phyloP scores from a whole-genome alignment of 1,139 yeast species.

The Yamadazyma siamensis region DNA sequence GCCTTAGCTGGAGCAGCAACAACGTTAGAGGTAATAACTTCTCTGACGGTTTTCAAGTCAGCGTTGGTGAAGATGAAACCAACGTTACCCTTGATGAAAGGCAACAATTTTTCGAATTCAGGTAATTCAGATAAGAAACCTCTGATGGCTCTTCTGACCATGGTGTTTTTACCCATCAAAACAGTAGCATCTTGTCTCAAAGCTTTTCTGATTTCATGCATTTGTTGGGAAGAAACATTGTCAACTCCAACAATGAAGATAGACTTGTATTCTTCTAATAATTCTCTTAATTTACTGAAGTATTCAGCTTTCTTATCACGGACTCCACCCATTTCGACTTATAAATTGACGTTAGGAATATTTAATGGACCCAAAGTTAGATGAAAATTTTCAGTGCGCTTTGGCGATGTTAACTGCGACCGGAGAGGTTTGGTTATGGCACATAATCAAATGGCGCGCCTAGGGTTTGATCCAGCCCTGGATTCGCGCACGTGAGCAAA shows the following conservation, averaged over 20 bases:
- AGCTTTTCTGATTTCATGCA: slow-evolving; percentile 98
- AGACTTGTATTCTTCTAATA: slow-evolving; percentile 95
- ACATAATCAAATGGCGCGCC: no score
- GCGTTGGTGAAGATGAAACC: slow-evolving; percentile 99
- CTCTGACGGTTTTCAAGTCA: slow-evolving; percentile 91
- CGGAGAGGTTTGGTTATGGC: no score
- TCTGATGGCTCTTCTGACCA: slow-evolving; percentile 99
- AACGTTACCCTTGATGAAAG: slow-evolving; percentile 94
- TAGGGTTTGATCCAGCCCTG: slow-evolving; percentile 6
- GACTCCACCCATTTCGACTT: slow-evolving; percentile 99
- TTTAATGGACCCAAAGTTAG: slow-evolving; percentile 63
- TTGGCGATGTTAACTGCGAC: no score
- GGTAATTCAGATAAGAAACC: slow-evolving; percentile 92
- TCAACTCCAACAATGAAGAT: slow-evolving; percentile 98
- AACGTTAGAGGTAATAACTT: slow-evolving; percentile 80
- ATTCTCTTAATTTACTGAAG: slow-evolving; percentile 92
- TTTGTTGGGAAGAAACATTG: slow-evolving; percentile 99
- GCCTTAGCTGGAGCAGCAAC: slow-evolving; percentile 99
- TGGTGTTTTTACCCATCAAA: slow-evolving; percentile 99
- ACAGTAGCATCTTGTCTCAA: slow-evolving; percentile 94
- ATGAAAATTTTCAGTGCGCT: slow-evolving; percentile 8
- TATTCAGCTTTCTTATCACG: slow-evolving; percentile 97
- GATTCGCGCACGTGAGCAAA: slow-evolving; percentile 5
- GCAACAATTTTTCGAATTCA: slow-evolving; percentile 92
- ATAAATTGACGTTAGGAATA: slow-evolving; percentile 79